Evolutionary conservation across 805 yeast species (phyloP).

Genomic region (Ogataea parapolymorpha): DNA sequence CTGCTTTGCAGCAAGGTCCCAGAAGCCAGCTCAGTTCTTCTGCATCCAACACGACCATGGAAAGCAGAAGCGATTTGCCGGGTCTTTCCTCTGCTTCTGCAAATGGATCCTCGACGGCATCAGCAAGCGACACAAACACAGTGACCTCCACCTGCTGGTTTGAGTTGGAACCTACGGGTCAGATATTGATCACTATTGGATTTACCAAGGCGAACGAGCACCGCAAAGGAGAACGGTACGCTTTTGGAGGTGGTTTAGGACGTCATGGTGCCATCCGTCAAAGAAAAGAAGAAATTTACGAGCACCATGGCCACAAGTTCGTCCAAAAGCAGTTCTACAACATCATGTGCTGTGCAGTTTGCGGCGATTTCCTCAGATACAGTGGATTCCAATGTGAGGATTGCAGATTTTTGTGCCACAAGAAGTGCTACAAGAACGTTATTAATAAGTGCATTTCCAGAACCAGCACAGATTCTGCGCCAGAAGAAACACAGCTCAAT

Average conservation of each 20-base stretch:
- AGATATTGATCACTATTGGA: slow-evolving; percentile 70
- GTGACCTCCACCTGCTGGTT: slow-evolving; percentile 77
- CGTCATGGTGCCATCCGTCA: slow-evolving; percentile 99
- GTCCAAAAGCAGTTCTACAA: slow-evolving; percentile 93
- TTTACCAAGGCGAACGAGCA: slow-evolving; percentile 64
- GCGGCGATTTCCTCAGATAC: slow-evolving; percentile 91
- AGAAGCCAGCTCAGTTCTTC: slow-evolving; percentile 9
- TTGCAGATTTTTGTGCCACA: slow-evolving; percentile 76
- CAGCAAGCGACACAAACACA: slow-evolving; percentile 16
- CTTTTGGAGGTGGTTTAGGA: slow-evolving; percentile 62
- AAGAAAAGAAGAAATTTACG: slow-evolving; percentile 85
- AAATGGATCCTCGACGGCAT: slow-evolving; percentile 12
- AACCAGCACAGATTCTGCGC: slow-evolving; percentile 63
- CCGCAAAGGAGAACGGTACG: slow-evolving; percentile 43
- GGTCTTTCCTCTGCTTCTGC: slow-evolving; percentile 12
- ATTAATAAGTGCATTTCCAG: slow-evolving; percentile 82
- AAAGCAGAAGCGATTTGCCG: slow-evolving; percentile 14
- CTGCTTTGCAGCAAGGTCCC: slow-evolving; percentile 39
- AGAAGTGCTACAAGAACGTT: slow-evolving; percentile 74
- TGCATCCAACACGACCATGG: slow-evolving; percentile 7
- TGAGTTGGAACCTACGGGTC: slow-evolving; percentile 91
- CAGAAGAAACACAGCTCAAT: slow-evolving; percentile 78
- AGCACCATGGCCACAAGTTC: slow-evolving; percentile 96
- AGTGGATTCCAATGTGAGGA: slow-evolving; percentile 87
- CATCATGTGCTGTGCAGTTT: slow-evolving; percentile 95